phyloP scores from a whole-genome alignment of 2,329 filamentous ascomycete species.

The Penicillium sp. region DNA sequence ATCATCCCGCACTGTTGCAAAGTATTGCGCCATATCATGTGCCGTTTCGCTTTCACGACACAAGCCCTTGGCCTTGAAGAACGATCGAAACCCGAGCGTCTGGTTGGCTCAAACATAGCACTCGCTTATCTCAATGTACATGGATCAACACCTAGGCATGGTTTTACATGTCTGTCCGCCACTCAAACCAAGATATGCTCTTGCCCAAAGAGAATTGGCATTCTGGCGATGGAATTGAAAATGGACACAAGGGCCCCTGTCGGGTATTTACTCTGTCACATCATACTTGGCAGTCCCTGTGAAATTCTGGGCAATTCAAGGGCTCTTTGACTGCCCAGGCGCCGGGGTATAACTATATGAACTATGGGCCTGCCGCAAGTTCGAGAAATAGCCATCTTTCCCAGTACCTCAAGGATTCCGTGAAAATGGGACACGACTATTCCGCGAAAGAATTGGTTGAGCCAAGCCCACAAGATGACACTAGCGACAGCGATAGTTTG shows the following conservation, averaged over 20 bases:
- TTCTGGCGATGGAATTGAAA: not conserved
- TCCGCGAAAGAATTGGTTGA: not conserved
- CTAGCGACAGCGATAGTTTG: conserved; percentile 3
- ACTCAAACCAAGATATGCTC: not conserved
- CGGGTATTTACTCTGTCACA: not conserved
- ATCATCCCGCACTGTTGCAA: conserved; percentile 1
- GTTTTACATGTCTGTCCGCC: not conserved
- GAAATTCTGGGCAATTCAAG: not conserved
- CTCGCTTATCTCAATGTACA: not conserved
- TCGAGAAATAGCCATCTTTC: too few species aligned
- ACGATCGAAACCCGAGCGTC: not conserved
- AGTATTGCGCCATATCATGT: conserved; percentile 8
- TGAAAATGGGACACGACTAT: not conserved
- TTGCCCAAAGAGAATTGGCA: not conserved
- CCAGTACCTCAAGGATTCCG: not conserved
- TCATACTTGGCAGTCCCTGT: not conserved
- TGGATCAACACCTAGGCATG: not conserved
- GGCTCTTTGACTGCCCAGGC: not conserved
- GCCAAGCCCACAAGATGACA: not conserved
- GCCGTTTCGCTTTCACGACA: not conserved
- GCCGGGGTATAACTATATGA: not conserved
- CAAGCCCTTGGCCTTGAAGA: conserved; percentile 3
- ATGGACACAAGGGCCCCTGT: not conserved
- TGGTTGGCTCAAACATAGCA: not conserved
- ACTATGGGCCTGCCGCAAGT: not conserved